Base-by-base conservation (phyloP, 108 stramenopile species). In the Epithemia pelagica region DNA sequence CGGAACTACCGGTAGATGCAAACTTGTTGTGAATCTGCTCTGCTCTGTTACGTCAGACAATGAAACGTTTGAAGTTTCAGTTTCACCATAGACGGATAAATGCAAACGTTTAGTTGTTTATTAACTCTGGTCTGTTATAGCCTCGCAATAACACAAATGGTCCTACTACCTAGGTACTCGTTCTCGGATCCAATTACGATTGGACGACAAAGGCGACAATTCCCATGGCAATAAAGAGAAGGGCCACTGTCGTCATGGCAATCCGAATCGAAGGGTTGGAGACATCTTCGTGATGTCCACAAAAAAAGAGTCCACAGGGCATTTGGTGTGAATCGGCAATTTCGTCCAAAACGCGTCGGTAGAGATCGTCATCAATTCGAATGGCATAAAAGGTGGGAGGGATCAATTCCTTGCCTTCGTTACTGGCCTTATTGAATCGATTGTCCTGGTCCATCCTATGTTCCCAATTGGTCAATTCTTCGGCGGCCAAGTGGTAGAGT, bases 251-350 rank as follows among this genome's bases (percentile, higher is more conserved):
- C 2, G 62, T 31, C 3, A 75, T 69, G 1, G 90, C 84, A 74
- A 92, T 92, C 61, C 53, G 74, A 63, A 92, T 79, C 59, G 73
- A 78, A 2, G 90, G 90, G 64, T 80, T 66, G 28, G 71, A 75
- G 21, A 87, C 86, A 84, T 92, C 91, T 66, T 89, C 91, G 63
- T 92, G 91, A 68, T 88, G 86, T 21, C 91, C 91, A 74, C 91
- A 92, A 68, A 85, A 92, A 75, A 84, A 92, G 21, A 85, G 68
- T n/a, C 86, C 88, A 72, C 88, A 92, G 1, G 91, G 91, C 81
- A 82, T 83, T 10, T n/a, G 54, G 32, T 73, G 74, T 26, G 80
- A 74, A 32, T 74, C 71, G 23, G 83, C 65, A 29, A 92, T 77
- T 67, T 92, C 91, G 64, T 81, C 81, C 62, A 92, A 62, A 60